Percentiles rank a stretch among this genome's conserved stretches.
phyloP scores from a whole-genome alignment of 768 basidiomycete genomes.

The Clavaria fumosa region DNA sequence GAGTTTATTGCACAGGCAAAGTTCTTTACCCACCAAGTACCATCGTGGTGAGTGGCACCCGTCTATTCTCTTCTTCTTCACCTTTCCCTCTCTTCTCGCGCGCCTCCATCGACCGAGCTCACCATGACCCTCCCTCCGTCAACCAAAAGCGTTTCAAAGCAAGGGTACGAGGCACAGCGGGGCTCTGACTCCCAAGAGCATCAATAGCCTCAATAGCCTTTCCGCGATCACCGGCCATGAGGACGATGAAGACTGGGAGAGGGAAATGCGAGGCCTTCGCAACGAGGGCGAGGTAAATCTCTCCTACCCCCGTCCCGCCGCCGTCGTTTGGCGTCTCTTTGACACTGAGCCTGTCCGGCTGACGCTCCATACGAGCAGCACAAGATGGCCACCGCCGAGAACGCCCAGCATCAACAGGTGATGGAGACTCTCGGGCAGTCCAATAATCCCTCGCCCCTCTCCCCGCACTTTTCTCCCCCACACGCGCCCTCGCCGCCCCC shows the following conservation, averaged over 20 bases:
- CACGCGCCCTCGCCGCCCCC: conserved; percentile 58
- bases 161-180: conserved; percentile 40
- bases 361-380: no score
- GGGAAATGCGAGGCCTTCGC: conserved; percentile 37
- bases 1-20: conserved; percentile 63
- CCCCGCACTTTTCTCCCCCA: conserved; percentile 40
- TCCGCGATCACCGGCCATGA: conserved; percentile 77
- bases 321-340: no score
- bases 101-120: conserved; percentile 8
- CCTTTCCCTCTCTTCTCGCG: conserved; percentile 7
- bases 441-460: conserved; percentile 38
- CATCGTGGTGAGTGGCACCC: conserved; percentile 41
- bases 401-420: conserved; percentile 29
- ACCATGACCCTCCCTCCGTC: conserved; percentile 7
- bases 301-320: no score
- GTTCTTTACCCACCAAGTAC: conserved; percentile 67
- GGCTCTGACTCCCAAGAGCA: conserved; percentile 49
- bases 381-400: conserved; percentile 16
- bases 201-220: conserved; percentile 79
- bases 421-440: conserved; percentile 30
- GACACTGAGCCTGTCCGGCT: no score
- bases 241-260: conserved; percentile 79
- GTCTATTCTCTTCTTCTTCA: conserved; percentile 7
- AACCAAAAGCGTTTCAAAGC: conserved; percentile 32
- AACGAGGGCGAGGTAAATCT: conserved; percentile 52